Base-by-base conservation (phyloP, 331 rosid species). In the Telfairia occidentalis region DNA sequence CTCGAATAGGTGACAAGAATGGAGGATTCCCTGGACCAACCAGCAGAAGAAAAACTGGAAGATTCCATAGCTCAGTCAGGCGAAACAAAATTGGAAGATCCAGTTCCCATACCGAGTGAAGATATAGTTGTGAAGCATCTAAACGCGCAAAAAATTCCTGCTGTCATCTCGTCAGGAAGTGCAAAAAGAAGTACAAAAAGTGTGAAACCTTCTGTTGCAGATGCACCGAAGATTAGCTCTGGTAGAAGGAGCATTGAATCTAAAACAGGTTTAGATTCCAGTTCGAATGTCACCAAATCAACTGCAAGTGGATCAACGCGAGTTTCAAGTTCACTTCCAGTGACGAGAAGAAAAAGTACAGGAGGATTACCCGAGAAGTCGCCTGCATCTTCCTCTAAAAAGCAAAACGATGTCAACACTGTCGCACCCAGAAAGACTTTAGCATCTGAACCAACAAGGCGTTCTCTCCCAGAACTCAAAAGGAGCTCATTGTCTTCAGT, bases 381-480 rank as follows among this genome's bases (percentile, higher is more conserved):
- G 16, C 52, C 86, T 53, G 80, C 69, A 40, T 81, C 92, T 37
- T 84, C 86, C 38, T 69, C 88, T 4, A 46, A 76, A 60, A 71
- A 48, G 53, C 85, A 70, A 82, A 53, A n/a, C 80, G 67, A 53
- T 54, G 79, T 57, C 3, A 80, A 80, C 49, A 71, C 83, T 15
- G 37, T 64, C 70, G 79, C 82, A 19, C 79, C 82, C 18, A 79
- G n/a, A 78, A 88, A 53, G 79, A 74, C 81, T 9, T 5, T 65
- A 3, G 45, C 83, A 28, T 16, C 85, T 0, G 93, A 87, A 69
- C 35, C 90, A 13, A 76, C 63, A 1, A 85, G 93, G 82, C 85
- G 84, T 86, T 90, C 96, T 60, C 87, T 88, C 29, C 96, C 96
- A 1, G 98, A 90, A 77, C 88, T 77, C 26, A 86, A 89, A 79